phyloP scores from a whole-genome alignment of 2,329 filamentous ascomycete genomes.

The Calonectria pseudoreteaudii region DNA sequence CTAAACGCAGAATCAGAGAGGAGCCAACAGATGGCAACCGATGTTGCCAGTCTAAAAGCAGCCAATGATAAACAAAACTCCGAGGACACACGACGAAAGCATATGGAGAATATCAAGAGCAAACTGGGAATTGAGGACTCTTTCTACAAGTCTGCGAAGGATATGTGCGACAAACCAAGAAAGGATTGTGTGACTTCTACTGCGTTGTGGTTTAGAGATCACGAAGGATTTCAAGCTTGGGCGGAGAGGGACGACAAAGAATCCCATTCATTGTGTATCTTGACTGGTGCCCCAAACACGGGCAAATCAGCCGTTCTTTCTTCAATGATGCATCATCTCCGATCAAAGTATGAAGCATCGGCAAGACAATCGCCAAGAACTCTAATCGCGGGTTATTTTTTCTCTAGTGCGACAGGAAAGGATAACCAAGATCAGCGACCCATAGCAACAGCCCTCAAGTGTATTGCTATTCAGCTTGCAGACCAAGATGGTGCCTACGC shows the following conservation, averaged over 20 bases:
- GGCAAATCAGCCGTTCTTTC: neutral
- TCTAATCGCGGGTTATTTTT: neutral
- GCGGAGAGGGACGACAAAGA: neutral
- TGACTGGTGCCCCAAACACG: neutral
- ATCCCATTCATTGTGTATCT: neutral
- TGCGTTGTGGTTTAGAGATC: neutral
- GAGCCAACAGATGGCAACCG: neutral
- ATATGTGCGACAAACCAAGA: neutral
- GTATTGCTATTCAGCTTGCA: neutral
- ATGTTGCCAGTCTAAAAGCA: neutral
- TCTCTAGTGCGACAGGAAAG: neutral
- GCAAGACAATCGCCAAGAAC: neutral
- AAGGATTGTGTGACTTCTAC: neutral
- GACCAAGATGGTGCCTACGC: neutral
- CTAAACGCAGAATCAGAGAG: neutral
- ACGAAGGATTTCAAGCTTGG: neutral
- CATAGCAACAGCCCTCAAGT: neutral
- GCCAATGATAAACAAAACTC: neutral
- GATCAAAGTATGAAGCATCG: neutral
- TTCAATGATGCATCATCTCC: neutral
- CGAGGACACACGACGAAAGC: neutral
- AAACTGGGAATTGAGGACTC: neutral
- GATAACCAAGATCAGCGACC: neutral
- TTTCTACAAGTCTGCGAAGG: neutral
- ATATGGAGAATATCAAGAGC: neutral